These are phyloP conservation scores for Solanum clarkiae DNA, from an alignment of 257 asterid genomes.

Conservation along the genomic window DNA sequence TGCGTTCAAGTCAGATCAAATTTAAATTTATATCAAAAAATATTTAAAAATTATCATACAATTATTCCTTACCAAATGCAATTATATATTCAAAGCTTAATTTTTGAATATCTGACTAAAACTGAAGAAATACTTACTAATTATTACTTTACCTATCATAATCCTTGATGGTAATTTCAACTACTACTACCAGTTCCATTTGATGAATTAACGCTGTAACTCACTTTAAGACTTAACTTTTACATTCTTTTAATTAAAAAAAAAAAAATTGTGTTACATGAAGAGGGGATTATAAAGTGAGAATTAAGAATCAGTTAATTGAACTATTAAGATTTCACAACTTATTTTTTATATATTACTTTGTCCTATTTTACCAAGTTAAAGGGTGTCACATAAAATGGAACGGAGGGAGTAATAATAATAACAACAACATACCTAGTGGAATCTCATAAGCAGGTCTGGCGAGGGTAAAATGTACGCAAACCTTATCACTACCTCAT, in stretches of 20 bases:
- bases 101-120: not conserved
- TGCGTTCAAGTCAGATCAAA: not conserved
- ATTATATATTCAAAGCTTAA: too few relatives aligned
- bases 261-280: not conserved
- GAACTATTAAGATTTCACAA: too few relatives aligned
- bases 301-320: not conserved
- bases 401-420: too few relatives aligned
- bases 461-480: too few relatives aligned
- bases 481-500: too few relatives aligned
- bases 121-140: accelerated
- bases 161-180: not conserved
- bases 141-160: not conserved
- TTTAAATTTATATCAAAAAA: not conserved
- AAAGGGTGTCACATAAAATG: too few relatives aligned
- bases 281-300: not conserved
- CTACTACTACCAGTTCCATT: not conserved
- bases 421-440: too few relatives aligned
- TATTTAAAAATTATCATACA: not conserved
- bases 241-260: not conserved
- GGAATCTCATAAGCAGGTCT: too few relatives aligned
- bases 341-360: too few relatives aligned
- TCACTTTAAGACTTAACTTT: not conserved
- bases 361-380: too few relatives aligned
- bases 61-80: not conserved
- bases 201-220: not conserved